These are phyloP conservation scores for Lagenidium giganteum DNA, from an alignment of 352 stramenopile genomes.

Conservation along the genomic window DNA sequence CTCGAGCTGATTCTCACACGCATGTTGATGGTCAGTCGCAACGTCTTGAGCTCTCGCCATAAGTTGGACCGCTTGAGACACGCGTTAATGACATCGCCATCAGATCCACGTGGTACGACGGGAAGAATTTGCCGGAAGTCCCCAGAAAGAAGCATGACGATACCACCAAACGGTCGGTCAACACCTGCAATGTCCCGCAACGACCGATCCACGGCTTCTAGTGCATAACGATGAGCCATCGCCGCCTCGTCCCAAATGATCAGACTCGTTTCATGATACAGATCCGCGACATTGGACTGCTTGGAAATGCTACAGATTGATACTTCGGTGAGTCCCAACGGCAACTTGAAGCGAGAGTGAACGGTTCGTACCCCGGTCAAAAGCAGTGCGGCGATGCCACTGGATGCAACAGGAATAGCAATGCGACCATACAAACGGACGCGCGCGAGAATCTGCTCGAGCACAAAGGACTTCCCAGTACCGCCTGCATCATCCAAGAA, in stretches of 20 bases:
- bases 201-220: conserved; percentile 6
- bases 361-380: conserved; percentile 20
- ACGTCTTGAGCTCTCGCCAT: background rate
- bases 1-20: background rate
- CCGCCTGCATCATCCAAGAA: conserved; percentile 8
- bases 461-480: conserved; percentile 5
- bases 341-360: conserved; percentile 24
- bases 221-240: conserved; percentile 2
- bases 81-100: background rate
- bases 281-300: background rate
- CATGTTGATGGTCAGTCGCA: background rate
- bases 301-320: conserved; percentile 6
- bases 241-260: conserved; percentile 8
- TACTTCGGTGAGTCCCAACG: conserved; percentile 2
- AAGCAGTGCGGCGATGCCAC: conserved; percentile 22
- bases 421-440: conserved; percentile 12
- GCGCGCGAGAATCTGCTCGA: conserved; percentile 7
- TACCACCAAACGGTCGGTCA: conserved; percentile 1
- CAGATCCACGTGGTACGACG: background rate
- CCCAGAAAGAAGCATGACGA: background rate
- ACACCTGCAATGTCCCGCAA: background rate
- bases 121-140: conserved; percentile 12
- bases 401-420: conserved; percentile 16
- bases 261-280: background rate
- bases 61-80: background rate